Evolutionary conservation across 371 early-diverging fungal genomes (phyloP).

Genomic region (Mucor racemosus): DNA sequence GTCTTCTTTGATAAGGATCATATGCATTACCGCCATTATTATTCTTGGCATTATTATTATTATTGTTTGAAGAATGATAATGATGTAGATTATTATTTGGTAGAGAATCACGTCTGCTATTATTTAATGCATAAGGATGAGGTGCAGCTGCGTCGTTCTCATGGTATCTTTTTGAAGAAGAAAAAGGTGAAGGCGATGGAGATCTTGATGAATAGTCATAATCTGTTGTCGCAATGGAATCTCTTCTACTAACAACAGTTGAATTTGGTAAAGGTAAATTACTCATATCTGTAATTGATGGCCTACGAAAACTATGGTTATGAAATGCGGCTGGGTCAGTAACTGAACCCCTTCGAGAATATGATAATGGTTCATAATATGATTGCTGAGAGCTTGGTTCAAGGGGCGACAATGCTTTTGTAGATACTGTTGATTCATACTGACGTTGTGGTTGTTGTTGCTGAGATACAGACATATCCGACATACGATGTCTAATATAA

Average conservation of each 20-base stretch:
- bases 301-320: conserved; percentile 28
- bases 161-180: conserved; percentile 17
- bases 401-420: conserved; percentile 28
- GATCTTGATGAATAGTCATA: conserved; percentile 49
- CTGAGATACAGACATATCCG: conserved; percentile 46
- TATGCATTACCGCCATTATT: conserved; percentile 15
- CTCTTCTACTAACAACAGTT: conserved; percentile 40
- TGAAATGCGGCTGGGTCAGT: conserved; percentile 32
- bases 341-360: conserved; percentile 48
- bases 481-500: conserved; percentile 49
- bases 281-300: conserved; percentile 38
- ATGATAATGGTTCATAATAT: conserved; percentile 24
- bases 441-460: background rate
- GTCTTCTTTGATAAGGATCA: conserved; percentile 58
- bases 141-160: conserved; percentile 16
- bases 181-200: conserved; percentile 42
- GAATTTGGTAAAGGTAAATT: conserved; percentile 40
- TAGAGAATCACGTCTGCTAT: conserved; percentile 47
- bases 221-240: conserved; percentile 46
- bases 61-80: conserved; percentile 19
- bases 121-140: conserved; percentile 15
- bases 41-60: background rate
- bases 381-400: conserved; percentile 40
- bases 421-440: background rate
- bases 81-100: conserved; percentile 27